phyloP scores from a whole-genome alignment of 129 eudicot species.

The Helianthus tuberosus region DNA sequence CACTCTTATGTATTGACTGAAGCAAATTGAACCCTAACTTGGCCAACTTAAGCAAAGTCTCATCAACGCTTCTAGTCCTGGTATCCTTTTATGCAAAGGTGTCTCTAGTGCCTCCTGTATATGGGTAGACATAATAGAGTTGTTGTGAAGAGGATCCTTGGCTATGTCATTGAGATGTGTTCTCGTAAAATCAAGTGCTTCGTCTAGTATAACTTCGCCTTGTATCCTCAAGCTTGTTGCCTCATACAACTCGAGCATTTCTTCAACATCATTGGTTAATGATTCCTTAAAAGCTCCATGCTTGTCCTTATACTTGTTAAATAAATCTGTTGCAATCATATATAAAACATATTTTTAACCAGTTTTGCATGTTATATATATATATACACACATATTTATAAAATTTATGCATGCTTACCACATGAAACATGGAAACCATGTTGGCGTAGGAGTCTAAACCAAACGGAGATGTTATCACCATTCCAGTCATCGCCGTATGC shows the following conservation, averaged over 20 bases:
- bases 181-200: slow-evolving; percentile 1
- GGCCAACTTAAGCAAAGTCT: neutral
- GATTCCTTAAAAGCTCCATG: neutral
- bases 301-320: neutral
- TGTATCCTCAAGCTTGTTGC: slow-evolving; percentile 4
- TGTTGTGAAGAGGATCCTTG: neutral
- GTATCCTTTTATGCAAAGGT: slow-evolving; percentile 1
- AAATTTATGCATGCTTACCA: neutral
- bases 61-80: neutral
- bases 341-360: neutral
- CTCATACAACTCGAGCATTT: slow-evolving; percentile 4
- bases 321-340: neutral
- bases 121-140: neutral
- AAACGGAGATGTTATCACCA: neutral
- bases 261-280: neutral
- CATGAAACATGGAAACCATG: slow-evolving; percentile 2
- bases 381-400: too few species aligned
- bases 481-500: neutral
- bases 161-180: neutral
- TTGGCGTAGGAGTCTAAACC: slow-evolving; percentile 12
- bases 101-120: neutral
- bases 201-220: neutral
- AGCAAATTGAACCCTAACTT: neutral
- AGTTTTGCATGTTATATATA: too few species aligned
- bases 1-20: neutral